Evolutionary conservation across 306 rosid genomes (phyloP), one percentile per base, ranked within the genome.

Genomic region (Trifolium dubium): DNA sequence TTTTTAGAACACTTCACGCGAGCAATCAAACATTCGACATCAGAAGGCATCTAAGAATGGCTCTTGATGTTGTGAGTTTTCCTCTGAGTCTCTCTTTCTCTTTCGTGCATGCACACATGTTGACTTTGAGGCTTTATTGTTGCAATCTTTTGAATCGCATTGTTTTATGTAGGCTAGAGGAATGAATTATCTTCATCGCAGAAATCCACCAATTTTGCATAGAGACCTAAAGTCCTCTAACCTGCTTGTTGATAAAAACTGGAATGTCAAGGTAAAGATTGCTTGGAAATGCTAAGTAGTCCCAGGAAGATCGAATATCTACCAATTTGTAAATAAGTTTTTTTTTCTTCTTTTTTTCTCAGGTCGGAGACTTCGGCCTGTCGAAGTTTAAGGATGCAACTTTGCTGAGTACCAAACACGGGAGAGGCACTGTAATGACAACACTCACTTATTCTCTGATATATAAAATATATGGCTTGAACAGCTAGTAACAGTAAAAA

Each of bases 311-410:
- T 60, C 64, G 46, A 63, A 64, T 13, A 12, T 43, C 51, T 73
- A 55, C 46, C 41, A 56, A 73, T 41, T 32, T 53, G 68, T 77
- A 51, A 39, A 72, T 8, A 43, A 74, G 53, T 72, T 23, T 59
- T 70, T 9, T 8, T 55, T 77, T 23, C 23, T 23, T 23, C 23
- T 23, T 23, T 73, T 65, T 72, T 67, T 8, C 5, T 76, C 71
- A 87, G 92, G 95, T 89, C 83, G 92, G 95, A 75, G 97, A 92
- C 80, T 92, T 89, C 54, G 97, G 92, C 78, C 62, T 89, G 77
- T 92, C 96, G 1, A 86, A 76, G 81, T 79, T 88, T 70, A 92
- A 92, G 79, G 82, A 88, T 28, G 77, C 87, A 40, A 92, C 92
- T 59, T 85, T 88, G 74, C 76, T 89, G 78, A 83, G 85, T 19